Percentiles rank a stretch among this genome's conserved stretches.
phyloP scores from a whole-genome alignment of 2,329 filamentous ascomycete genomes.

The Volutella citrinella region DNA sequence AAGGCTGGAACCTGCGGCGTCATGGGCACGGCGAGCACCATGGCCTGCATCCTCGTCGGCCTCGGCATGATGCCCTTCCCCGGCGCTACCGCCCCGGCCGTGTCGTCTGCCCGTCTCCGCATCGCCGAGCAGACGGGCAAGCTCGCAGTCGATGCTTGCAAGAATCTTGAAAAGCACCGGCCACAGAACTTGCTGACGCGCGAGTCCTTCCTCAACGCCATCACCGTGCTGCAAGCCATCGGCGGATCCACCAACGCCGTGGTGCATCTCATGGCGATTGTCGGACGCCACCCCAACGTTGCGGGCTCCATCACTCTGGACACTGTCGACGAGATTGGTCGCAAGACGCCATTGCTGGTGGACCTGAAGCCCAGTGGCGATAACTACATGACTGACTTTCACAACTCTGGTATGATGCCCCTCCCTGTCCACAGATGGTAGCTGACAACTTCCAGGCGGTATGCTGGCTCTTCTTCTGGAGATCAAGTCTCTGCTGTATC shows the following conservation, averaged over 20 bases:
- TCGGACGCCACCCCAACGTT: conserved; percentile 67
- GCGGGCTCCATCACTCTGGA: conserved; percentile 64
- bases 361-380: conserved; percentile 84
- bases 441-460: conserved; percentile 51
- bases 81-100: conserved; percentile 75
- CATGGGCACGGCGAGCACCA: conserved; percentile 90
- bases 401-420: conserved; percentile 55
- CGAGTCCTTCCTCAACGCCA: conserved; percentile 77
- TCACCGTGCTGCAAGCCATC: conserved; percentile 82
- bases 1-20: conserved; percentile 78
- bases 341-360: conserved; percentile 76
- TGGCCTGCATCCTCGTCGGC: conserved; percentile 80
- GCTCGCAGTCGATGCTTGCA: conserved; percentile 64
- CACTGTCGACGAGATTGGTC: conserved; percentile 74
- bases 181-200: conserved; percentile 71
- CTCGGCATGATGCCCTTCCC: conserved; percentile 78
- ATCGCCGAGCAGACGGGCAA: conserved; percentile 73
- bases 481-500: conserved; percentile 72
- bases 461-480: conserved; percentile 78
- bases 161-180: conserved; percentile 63
- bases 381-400: conserved; percentile 88
- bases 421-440: accelerated
- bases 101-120: conserved; percentile 73
- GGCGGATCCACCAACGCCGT: conserved; percentile 85
- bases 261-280: conserved; percentile 83